Evolutionary conservation across 2,329 filamentous ascomycete genomes (phyloP).

Genomic region (Colletotrichum somersetense): DNA sequence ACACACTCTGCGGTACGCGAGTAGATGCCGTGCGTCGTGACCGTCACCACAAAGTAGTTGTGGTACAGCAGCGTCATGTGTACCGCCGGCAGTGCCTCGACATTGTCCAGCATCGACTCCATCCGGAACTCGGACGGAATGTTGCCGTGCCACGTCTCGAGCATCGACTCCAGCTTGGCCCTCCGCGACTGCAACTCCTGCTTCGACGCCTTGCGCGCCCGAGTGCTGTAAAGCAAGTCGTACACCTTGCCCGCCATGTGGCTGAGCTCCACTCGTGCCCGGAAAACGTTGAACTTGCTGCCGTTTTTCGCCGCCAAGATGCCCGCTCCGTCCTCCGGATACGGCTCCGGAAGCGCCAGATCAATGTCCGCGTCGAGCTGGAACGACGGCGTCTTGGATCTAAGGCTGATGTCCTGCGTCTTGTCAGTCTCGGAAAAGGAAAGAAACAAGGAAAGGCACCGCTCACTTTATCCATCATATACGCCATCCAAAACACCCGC

Average conservation of each 20-base stretch:
- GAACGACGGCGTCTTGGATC: conserved; percentile 53
- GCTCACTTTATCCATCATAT: conserved; percentile 55
- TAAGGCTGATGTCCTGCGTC: conserved; percentile 52
- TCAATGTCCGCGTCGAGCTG: conserved; percentile 58
- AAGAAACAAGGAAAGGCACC: not conserved
- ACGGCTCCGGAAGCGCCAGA: conserved; percentile 51
- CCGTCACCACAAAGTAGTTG: conserved; percentile 52
- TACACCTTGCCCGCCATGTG: conserved; percentile 58
- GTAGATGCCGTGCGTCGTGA: conserved; percentile 55
- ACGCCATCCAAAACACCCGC: conserved; percentile 58
- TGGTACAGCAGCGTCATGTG: conserved; percentile 56
- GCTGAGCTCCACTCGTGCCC: conserved; percentile 55
- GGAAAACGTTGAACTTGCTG: conserved; percentile 54
- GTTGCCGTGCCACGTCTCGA: conserved; percentile 53
- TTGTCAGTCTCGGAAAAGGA: conserved; percentile 1
- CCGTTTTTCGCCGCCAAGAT: conserved; percentile 53
- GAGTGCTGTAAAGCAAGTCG: conserved; percentile 51
- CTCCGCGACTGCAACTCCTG: conserved; percentile 50
- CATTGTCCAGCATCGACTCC: conserved; percentile 46
- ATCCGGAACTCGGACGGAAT: conserved; percentile 52
- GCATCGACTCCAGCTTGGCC: conserved; percentile 47
- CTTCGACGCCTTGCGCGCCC: conserved; percentile 45
- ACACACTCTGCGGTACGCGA: conserved; percentile 55
- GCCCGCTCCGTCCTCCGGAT: conserved; percentile 49
- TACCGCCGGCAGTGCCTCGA: conserved; percentile 46